A percentile compares a stretch with the other conserved stretches of the same genome.
Evolutionary conservation across 2,329 filamentous ascomycete species (phyloP).

Genomic region (Fusarium decemcellulare): DNA sequence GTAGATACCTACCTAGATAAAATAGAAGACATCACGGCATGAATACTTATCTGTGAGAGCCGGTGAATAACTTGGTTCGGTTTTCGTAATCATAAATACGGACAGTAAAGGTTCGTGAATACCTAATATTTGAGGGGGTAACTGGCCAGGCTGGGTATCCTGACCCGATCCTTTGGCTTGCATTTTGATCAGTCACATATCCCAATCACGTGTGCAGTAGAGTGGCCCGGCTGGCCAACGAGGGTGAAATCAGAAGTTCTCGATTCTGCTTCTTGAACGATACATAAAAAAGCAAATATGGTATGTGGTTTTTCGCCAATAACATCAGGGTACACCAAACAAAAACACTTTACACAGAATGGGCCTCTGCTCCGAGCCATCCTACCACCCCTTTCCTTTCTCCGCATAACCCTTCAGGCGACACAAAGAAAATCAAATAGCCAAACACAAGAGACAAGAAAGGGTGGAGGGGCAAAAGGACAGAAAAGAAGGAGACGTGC

Average conservation of each 20-base stretch:
- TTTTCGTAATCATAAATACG: too few relatives aligned
- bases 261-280: conserved; percentile 29
- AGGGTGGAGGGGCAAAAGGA: conserved; percentile 36
- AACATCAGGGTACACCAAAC: conserved; percentile 47
- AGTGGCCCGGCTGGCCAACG: conserved; percentile 3
- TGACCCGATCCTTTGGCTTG: too few relatives aligned
- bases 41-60: neutral
- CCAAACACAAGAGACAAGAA: conserved; percentile 27
- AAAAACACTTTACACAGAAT: conserved; percentile 43
- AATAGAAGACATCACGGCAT: conserved; percentile 18
- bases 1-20: conserved; percentile 22
- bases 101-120: too few relatives aligned
- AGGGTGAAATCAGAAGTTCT: conserved; percentile 13
- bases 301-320: conserved; percentile 49
- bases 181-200: neutral
- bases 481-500: conserved; percentile 35
- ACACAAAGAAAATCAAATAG: conserved; percentile 23
- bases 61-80: too few relatives aligned
- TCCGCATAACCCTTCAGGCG: conserved; percentile 19
- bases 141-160: too few relatives aligned
- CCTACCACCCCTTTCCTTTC: conserved; percentile 21
- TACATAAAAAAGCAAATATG: conserved; percentile 38
- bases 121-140: too few relatives aligned
- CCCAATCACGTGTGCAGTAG: neutral
- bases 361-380: conserved; percentile 19